Conservation (phyloP, 1,284 basidiomycete species). For the Trichosporon ovoides region DNA sequence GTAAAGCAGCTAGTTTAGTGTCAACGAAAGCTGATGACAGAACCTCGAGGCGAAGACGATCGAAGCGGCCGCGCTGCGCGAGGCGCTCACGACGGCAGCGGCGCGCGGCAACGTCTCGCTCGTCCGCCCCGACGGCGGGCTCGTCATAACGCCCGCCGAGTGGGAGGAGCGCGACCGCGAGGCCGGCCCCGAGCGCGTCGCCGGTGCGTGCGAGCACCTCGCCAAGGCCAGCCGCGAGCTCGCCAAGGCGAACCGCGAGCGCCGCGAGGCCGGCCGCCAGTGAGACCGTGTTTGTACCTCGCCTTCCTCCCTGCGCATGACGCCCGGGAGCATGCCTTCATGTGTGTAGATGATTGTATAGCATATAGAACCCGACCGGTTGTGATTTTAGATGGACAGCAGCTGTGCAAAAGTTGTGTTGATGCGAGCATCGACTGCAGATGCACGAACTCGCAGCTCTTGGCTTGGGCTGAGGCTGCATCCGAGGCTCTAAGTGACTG, state of each 20-base stretch:
- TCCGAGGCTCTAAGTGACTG: too few relatives aligned
- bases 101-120: slow-evolving; percentile 14
- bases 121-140: slow-evolving; percentile 20
- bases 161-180: slow-evolving; percentile 15
- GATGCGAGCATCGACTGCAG: neutral
- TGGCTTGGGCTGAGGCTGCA: too few relatives aligned
- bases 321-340: neutral
- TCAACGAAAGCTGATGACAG: slow-evolving; percentile 11
- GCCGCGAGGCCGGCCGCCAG: neutral
- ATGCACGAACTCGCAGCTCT: too few relatives aligned
- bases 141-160: slow-evolving; percentile 18
- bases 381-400: neutral
- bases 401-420: neutral
- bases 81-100: slow-evolving; percentile 20
- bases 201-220: slow-evolving; percentile 18
- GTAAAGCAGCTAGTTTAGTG: slow-evolving; percentile 8
- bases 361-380: neutral
- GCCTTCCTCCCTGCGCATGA: neutral
- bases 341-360: neutral
- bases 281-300: neutral
- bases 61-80: slow-evolving; percentile 28
- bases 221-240: slow-evolving; percentile 19
- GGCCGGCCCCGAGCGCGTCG: slow-evolving; percentile 8
- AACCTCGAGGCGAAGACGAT: slow-evolving; percentile 29
- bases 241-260: neutral